Conservation (phyloP, 129 eudicot species). For the Heracleum sosnowskyi region DNA sequence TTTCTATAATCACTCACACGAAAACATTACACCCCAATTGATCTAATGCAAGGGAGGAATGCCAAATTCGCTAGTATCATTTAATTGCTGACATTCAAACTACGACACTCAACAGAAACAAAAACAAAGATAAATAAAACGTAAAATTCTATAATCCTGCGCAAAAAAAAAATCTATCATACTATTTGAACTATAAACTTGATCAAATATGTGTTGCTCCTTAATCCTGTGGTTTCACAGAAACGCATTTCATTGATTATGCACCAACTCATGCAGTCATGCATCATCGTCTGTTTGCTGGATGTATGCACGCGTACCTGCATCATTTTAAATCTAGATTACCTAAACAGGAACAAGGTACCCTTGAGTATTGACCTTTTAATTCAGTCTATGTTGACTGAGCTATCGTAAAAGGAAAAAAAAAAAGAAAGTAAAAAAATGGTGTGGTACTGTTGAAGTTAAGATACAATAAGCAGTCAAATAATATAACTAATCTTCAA, state of each 20-base stretch:
- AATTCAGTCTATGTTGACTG: background rate
- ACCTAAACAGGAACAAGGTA: background rate
- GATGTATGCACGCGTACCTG: slow-evolving; percentile 40
- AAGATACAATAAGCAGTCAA: background rate
- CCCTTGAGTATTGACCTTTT: background rate
- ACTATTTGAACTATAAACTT: background rate
- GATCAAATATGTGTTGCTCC: background rate
- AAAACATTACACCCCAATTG: background rate
- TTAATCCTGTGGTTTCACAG: background rate
- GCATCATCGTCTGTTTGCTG: slow-evolving; percentile 35
- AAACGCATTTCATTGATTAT: background rate
- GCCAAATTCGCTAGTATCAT: background rate
- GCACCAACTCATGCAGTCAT: background rate
- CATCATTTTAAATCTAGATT: slow-evolving; percentile 16
- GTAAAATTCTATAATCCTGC: background rate
- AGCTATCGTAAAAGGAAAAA: background rate
- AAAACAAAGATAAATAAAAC: background rate
- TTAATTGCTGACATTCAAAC: background rate
- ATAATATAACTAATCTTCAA: background rate
- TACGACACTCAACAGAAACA: background rate
- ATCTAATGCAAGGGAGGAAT: background rate
- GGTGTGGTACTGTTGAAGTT: background rate
- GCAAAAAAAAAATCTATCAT: background rate
- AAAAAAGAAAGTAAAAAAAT: background rate
- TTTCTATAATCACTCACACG: slow-evolving; percentile 12